Base-by-base conservation (phyloP, 1,284 basidiomycete species). In the Marasmius fiardii region DNA sequence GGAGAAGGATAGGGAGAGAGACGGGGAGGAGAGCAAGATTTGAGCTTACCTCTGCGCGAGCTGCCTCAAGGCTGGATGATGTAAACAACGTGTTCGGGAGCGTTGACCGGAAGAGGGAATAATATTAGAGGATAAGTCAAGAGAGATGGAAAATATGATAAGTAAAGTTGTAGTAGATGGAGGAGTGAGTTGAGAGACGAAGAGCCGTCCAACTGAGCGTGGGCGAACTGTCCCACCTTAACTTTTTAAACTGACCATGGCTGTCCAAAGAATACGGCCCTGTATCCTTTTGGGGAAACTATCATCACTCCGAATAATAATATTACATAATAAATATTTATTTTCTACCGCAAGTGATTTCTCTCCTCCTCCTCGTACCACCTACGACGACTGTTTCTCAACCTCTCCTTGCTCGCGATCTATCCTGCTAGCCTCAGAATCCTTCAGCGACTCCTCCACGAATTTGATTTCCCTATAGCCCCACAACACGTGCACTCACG, bases 1-100 rank as follows among this genome's bases (percentile, higher is more conserved):
- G 74, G 75, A 74, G 78, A 67, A 26, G 35, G 35, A 14, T 47
- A 16, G 33, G 52, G 31, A 35, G 54, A 35, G 14, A 26, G 54
- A 55, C 11, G 53, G 16, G 39, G 20, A 41, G 39, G 16, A 10
- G 39, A 41, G 20, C 11, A 16, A 41, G 18, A 41, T 18, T n/a
- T 6, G 39, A n/a, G 39, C 39, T 41, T 41, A 20, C 39, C 39
- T 41, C n/a, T 41, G 39, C 39, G 3, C 39, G 39, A 20, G 39
- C 39, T 41, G 39, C 39, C 39, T 41, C 39, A 41, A 41, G 39
- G 39, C 39, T 41, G 39, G 39, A 41, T 41, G 39, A 41, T 41
- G 39, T 41, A 41, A 41, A 41, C 39, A 41, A 41, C 39, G 39
- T 41, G 39, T 41, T 41, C n/a, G 8, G 39, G 16, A 20, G 39